Evolutionary conservation across 106 monocot species (phyloP).

Genomic region (Acanthochlamys bracteata): DNA sequence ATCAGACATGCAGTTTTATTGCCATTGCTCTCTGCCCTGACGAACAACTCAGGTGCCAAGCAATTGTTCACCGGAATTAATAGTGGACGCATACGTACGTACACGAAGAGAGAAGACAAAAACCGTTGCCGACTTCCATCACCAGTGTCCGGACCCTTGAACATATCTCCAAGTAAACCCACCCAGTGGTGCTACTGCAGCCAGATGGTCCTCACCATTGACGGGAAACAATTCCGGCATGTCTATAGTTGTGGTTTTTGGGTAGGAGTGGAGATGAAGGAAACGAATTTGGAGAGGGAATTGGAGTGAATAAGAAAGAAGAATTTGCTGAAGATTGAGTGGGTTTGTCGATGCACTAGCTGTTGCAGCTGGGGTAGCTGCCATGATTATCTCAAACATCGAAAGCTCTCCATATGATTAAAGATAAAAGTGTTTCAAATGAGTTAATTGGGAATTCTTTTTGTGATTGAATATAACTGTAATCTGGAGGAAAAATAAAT

Average conservation of each 20-base stretch:
- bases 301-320: conserved; percentile 16
- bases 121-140: conserved; percentile 65
- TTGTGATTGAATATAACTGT: too few species aligned
- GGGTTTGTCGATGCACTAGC: conserved; percentile 17
- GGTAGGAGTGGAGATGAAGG: conserved; percentile 4
- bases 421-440: too few species aligned
- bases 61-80: background rate
- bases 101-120: background rate
- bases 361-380: conserved; percentile 21
- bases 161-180: conserved; percentile 74
- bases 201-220: conserved; percentile 1
- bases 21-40: conserved; percentile 73
- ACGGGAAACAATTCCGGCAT: background rate
- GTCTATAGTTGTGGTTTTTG: background rate
- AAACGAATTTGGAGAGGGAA: conserved; percentile 19
- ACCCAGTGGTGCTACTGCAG: conserved; percentile 43
- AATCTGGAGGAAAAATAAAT: too few species aligned
- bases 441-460: too few species aligned
- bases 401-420: too few species aligned
- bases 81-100: background rate
- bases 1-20: conserved; percentile 84
- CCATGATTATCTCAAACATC: background rate
- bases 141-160: conserved; percentile 70
- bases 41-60: background rate
- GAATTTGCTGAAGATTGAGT: conserved; percentile 14